Evolutionary conservation across 331 rosid genomes (phyloP).

Genomic region (Malus hybrid): DNA sequence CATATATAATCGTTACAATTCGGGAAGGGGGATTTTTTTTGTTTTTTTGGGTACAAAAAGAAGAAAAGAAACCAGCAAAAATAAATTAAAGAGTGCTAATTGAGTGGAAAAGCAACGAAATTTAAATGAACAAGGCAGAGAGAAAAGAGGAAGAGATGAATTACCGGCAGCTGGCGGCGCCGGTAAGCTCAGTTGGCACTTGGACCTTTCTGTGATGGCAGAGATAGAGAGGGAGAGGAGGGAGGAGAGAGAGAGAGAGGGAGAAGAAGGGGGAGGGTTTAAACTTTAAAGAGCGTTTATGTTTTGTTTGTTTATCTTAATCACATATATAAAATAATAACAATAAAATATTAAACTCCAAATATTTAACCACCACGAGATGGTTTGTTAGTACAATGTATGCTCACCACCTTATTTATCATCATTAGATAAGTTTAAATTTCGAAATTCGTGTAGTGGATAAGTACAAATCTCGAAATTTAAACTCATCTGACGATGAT

Average conservation of each 20-base stretch:
- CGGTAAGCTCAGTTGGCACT: background rate
- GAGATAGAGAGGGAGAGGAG: background rate
- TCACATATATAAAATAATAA: background rate
- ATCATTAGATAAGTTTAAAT: too few species aligned
- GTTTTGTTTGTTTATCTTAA: too few species aligned
- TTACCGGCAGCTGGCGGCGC: background rate
- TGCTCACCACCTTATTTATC: too few species aligned
- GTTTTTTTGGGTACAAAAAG: background rate
- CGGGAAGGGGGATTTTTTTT: background rate
- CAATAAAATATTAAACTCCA: background rate
- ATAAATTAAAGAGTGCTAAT: background rate
- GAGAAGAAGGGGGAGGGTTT: background rate
- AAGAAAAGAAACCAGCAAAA: background rate
- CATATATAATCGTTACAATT: background rate
- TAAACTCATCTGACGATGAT: too few species aligned
- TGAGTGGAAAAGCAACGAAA: background rate
- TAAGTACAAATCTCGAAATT: too few species aligned
- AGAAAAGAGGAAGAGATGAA: background rate
- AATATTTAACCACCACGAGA: background rate
- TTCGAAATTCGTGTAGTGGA: too few species aligned
- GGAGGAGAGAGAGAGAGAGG: background rate
- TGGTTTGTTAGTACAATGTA: fast-evolving
- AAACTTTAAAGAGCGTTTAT: background rate
- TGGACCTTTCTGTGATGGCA: background rate
- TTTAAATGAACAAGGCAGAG: background rate